Percentiles rank a stretch among this genome's conserved stretches.
These are phyloP conservation scores for Chlorella sp. DNA, from an alignment of 139 green algal genomes.

Conservation along the genomic window DNA sequence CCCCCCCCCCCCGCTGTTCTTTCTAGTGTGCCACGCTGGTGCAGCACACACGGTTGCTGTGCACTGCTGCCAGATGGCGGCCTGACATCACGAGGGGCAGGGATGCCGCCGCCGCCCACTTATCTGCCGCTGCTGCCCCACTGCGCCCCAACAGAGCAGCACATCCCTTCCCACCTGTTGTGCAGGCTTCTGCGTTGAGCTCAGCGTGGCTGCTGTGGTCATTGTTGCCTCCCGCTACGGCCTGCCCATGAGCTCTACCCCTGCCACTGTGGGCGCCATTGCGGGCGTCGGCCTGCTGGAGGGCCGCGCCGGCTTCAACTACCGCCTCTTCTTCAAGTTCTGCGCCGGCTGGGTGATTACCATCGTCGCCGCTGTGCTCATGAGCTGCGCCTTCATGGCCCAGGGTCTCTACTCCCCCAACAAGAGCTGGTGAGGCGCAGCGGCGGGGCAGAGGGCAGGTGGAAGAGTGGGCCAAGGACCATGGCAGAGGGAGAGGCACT, in stretches of 20 bases:
- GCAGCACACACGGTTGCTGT: too few relatives aligned
- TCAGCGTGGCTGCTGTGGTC: conserved; percentile 64
- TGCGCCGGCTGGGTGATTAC: conserved; percentile 35
- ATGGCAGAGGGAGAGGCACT: too few relatives aligned
- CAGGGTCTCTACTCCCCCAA: conserved; percentile 10
- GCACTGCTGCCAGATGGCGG: too few relatives aligned
- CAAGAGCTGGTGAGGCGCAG: neutral
- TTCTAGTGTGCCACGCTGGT: too few relatives aligned
- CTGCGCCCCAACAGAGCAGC: too few relatives aligned
- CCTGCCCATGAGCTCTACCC: conserved; percentile 60
- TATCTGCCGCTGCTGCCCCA: too few relatives aligned
- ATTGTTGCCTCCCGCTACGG: conserved; percentile 64
- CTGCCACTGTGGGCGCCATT: conserved; percentile 49
- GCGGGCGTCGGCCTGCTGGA: conserved; percentile 67
- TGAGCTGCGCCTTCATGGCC: conserved; percentile 37
- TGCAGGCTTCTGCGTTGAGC: conserved; percentile 69
- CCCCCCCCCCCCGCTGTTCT: too few relatives aligned
- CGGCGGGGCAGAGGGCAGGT: too few relatives aligned
- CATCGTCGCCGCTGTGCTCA: conserved; percentile 25
- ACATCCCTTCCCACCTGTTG: neutral
- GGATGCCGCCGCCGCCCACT: too few relatives aligned
- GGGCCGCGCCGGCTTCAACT: conserved; percentile 55
- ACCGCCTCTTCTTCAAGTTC: conserved; percentile 42
- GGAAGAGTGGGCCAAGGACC: too few relatives aligned
- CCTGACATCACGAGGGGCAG: too few relatives aligned